A percentile compares a stretch with the other conserved stretches of the same genome.
phyloP scores from a whole-genome alignment of 139 green algal species.

The Gonium pectorale region DNA sequence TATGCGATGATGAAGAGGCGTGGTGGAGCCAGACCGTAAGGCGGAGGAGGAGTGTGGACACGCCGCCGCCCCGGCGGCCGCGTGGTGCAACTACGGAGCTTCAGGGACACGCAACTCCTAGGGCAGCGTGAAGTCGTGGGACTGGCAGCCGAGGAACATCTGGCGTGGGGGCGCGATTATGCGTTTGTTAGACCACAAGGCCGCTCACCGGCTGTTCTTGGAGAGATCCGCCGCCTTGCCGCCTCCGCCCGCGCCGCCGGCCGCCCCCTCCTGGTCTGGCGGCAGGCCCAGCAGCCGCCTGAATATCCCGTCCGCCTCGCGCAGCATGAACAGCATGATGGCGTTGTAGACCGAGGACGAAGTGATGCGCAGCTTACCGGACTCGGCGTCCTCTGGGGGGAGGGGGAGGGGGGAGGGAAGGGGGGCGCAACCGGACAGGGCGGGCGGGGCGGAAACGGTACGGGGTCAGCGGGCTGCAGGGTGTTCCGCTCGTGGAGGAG shows the following conservation, averaged over 20 bases:
- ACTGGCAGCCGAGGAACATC: too few relatives aligned
- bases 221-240: background rate
- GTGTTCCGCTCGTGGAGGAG: background rate
- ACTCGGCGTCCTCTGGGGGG: constrained; percentile 17
- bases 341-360: constrained; percentile 39
- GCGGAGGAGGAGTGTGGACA: too few relatives aligned
- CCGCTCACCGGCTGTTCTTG: constrained; percentile 32
- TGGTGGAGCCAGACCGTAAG: background rate
- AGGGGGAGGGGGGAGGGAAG: background rate
- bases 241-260: background rate
- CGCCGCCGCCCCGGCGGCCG: too few relatives aligned
- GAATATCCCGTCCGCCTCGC: constrained; percentile 88
- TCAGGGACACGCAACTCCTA: too few relatives aligned
- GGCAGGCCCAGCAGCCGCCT: constrained; percentile 66
- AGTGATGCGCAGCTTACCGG: constrained; percentile 40
- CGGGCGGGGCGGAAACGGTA: background rate
- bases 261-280: constrained; percentile 6
- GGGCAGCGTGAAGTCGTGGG: too few relatives aligned
- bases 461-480: background rate
- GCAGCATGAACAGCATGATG: constrained; percentile 44
- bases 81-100: too few relatives aligned
- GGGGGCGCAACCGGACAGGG: background rate
- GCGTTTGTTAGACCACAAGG: too few relatives aligned
- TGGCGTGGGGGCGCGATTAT: too few relatives aligned
- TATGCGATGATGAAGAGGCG: background rate